Conservation (phyloP, 345 rosid species). For the Fremontodendron californicum region DNA sequence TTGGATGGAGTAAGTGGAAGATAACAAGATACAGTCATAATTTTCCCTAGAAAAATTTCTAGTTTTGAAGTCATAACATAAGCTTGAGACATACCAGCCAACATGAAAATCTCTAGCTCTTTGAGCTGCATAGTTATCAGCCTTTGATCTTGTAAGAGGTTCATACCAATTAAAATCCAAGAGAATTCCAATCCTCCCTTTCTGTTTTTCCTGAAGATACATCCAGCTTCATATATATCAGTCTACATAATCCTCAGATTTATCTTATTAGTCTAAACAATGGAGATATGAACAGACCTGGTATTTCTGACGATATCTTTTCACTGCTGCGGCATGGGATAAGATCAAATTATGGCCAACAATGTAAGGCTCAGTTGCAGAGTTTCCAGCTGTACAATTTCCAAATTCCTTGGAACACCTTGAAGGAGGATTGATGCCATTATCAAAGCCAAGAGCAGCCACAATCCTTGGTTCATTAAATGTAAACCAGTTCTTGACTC, state of each 20-base stretch:
- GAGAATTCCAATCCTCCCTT: conserved; percentile 61
- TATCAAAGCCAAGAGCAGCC: conserved; percentile 58
- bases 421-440: conserved; percentile 47
- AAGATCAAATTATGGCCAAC: conserved; percentile 53
- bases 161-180: conserved; percentile 67
- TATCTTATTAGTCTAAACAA: neutral
- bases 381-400: conserved; percentile 50
- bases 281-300: conserved; percentile 24
- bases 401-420: conserved; percentile 54
- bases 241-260: neutral
- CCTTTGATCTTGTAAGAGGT: conserved; percentile 48
- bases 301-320: conserved; percentile 50
- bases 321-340: conserved; percentile 53
- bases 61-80: too few species aligned
- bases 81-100: conserved; percentile 46
- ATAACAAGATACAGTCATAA: too few species aligned
- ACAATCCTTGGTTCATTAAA: conserved; percentile 60
- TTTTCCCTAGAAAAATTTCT: too few species aligned
- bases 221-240: neutral
- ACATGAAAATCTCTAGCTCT: conserved; percentile 70
- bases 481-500: conserved; percentile 69
- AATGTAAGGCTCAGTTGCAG: conserved; percentile 40
- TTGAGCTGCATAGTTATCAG: conserved; percentile 57
- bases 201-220: conserved; percentile 37
- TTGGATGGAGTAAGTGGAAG: too few species aligned